Percentiles rank a stretch among this genome's conserved stretches.
Conservation (phyloP, 1,284 basidiomycete species). For the Puccinia novopanici region DNA sequence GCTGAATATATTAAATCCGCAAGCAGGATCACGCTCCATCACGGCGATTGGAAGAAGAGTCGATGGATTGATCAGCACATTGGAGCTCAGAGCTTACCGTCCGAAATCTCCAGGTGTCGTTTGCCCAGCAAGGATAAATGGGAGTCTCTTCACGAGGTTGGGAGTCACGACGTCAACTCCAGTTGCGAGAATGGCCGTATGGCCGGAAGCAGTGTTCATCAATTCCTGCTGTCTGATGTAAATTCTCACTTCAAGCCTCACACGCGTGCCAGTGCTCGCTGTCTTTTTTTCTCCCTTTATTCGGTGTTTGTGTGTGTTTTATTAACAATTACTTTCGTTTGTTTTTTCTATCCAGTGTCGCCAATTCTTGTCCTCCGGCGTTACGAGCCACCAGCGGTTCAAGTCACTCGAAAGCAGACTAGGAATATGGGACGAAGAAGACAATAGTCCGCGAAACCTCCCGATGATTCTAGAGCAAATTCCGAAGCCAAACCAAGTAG, state of each 20-base stretch:
- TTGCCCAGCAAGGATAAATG: conserved; percentile 16
- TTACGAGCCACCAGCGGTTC: background rate
- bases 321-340: no score
- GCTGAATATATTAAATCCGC: background rate
- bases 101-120: background rate
- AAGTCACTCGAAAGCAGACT: conserved; percentile 18
- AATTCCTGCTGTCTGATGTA: conserved; percentile 28
- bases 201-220: background rate
- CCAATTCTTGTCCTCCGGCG: conserved; percentile 19
- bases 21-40: background rate
- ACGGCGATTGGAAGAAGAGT: conserved; percentile 4
- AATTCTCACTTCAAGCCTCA: background rate
- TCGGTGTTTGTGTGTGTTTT: background rate
- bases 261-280: background rate
- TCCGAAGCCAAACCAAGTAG: conserved; percentile 6
- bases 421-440: conserved; percentile 7
- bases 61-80: conserved; percentile 1
- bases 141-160: conserved; percentile 13
- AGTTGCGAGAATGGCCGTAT: background rate
- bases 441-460: conserved; percentile 15
- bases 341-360: background rate
- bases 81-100: conserved; percentile 10
- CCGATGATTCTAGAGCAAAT: conserved; percentile 13
- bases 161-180: background rate
- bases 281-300: background rate